A percentile compares a stretch with the other conserved stretches of the same genome.
Conservation (phyloP, 805 yeast species). For the Candida easanensis region DNA sequence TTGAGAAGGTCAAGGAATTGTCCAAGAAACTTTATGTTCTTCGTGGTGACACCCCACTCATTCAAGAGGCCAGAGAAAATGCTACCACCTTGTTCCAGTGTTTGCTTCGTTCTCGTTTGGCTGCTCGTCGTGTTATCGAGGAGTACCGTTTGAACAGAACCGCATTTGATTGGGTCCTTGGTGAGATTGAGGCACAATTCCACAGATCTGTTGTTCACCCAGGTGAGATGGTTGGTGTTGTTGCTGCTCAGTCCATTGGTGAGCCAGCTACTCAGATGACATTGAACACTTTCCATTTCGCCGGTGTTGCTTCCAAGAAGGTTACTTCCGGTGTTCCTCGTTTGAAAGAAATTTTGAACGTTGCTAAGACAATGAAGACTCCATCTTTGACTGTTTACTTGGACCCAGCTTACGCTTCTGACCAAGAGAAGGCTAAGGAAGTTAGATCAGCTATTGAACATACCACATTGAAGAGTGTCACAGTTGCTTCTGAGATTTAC, state of each 20-base stretch:
- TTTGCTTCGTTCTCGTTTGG: constrained; percentile 86
- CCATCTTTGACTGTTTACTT: constrained; percentile 97
- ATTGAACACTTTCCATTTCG: constrained; percentile 94
- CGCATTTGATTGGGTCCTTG: constrained; percentile 95
- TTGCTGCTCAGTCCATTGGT: constrained; percentile 97
- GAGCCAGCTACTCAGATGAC: constrained; percentile 99
- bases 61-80: constrained; percentile 85
- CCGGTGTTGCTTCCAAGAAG: constrained; percentile 95
- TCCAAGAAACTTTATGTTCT: constrained; percentile 68
- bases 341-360: constrained; percentile 95
- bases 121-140: constrained; percentile 86
- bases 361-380: constrained; percentile 98
- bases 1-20: constrained; percentile 65
- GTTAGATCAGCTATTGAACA: constrained; percentile 97
- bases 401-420: constrained; percentile 73
- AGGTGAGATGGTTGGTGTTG: constrained; percentile 98
- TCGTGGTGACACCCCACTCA: constrained; percentile 74
- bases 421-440: constrained; percentile 90
- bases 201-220: constrained; percentile 90
- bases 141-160: constrained; percentile 81
- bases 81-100: constrained; percentile 91
- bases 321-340: constrained; percentile 98
- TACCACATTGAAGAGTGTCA: constrained; percentile 89
- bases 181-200: constrained; percentile 92
- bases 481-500: constrained; percentile 95